Percentiles rank a stretch among this genome's conserved stretches.
Conservation (phyloP, 768 basidiomycete species). For the Lactarius vividus region DNA sequence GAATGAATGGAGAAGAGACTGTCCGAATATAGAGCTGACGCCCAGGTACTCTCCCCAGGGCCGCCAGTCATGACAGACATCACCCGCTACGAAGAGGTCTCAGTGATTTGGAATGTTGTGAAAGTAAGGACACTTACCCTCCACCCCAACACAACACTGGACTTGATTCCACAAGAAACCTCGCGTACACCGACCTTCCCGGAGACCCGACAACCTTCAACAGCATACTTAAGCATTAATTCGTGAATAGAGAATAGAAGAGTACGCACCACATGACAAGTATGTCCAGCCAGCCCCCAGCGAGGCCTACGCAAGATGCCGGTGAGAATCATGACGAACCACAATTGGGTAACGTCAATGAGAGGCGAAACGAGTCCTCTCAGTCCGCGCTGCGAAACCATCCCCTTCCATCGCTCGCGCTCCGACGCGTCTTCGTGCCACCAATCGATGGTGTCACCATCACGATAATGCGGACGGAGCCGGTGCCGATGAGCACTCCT, state of each 20-base stretch:
- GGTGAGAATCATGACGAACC: constrained; percentile 65
- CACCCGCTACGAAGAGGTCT: constrained; percentile 48
- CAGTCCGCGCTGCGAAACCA: constrained; percentile 52
- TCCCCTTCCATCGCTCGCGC: constrained; percentile 50
- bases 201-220: constrained; percentile 62
- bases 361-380: constrained; percentile 55
- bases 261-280: constrained; percentile 64
- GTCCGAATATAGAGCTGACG: constrained; percentile 52
- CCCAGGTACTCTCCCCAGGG: constrained; percentile 63
- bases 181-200: constrained; percentile 64
- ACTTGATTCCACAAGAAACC: constrained; percentile 73
- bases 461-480: constrained; percentile 40
- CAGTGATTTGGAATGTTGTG: constrained; percentile 6
- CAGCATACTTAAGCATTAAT: neutral
- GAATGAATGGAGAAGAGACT: constrained; percentile 61
- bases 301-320: constrained; percentile 66
- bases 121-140: constrained; percentile 38
- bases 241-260: neutral
- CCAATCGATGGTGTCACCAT: constrained; percentile 69
- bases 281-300: constrained; percentile 71
- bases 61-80: constrained; percentile 63
- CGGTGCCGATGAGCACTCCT: constrained; percentile 24
- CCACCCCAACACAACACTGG: constrained; percentile 66
- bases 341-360: constrained; percentile 56
- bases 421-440: constrained; percentile 62